Evolutionary conservation across 1,284 basidiomycete species (phyloP), one percentile per base, ranked within the genome.

Genomic region (Ceratobasidium sp.): DNA sequence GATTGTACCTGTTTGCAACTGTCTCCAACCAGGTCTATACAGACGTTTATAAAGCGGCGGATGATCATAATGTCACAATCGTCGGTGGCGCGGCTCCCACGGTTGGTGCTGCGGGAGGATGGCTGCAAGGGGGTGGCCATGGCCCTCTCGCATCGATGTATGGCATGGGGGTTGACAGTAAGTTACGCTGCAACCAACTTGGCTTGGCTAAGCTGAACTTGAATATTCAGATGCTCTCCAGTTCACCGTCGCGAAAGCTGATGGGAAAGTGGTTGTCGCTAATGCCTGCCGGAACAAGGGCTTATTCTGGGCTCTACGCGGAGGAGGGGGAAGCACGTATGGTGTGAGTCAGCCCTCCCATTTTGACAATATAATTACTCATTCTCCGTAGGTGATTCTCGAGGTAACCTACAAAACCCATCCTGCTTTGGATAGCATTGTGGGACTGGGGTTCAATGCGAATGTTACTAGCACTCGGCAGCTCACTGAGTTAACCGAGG

Each of bases 261-360:
- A 76, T 25, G 76, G 67, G 2, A 49, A 57, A 19, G 1, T 77
- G 19, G 68, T 61, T 15, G 64, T 29, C n/a, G 69, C 69, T 1
- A 74, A 77, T 65, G 51, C 34, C 6, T 71, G 62, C 40, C 44
- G 46, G 19, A 59, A 74, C 34, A 59, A 70, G 15, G 76, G 74
- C 25, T 46, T 77, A 22, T 77, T 77, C 51, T 77, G 76, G 76
- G 76, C 76, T 7, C 32, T 77, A n/a, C 76, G 76, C 8, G 76
- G 76, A 19, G 76, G 76, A 22, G 76, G 73, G 4, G 73, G 68
- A 8, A 40, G 68, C 17, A 71, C 68, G 8, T 71, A 52, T 34
- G 68, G 68, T 0, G 68, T 61, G 22, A 71, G 51, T 69, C 5
- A 15, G 1, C 13, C 19, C n/a, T n/a, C 32, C 32, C 37, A 37